Evolutionary conservation across 345 rosid genomes (phyloP), one percentile per base, ranked within the genome.

Genomic region (Kandelia obovata): DNA sequence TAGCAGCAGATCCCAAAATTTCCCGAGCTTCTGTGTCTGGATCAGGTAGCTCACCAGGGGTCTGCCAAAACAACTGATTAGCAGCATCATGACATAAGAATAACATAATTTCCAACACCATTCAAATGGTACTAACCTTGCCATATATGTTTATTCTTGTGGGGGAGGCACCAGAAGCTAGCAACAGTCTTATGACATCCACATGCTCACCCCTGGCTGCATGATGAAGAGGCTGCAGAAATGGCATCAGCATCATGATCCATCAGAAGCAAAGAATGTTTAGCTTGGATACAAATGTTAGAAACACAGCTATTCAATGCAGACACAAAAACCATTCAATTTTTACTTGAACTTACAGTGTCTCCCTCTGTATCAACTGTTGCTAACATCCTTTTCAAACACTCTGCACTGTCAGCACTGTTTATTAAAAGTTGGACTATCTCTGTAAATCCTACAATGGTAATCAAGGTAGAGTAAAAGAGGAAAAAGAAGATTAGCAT

Each of bases 191-290:
- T 61, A 91, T 71, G 61, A 91, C 90, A 30, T 88, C 86, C 28
- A 66, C 83, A 65, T 95, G 99, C 53, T 89, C 96, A 63, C 96
- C 99, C 79, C 97, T 85, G 28, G 96, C 97, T 26, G 97, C 97
- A 56, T 91, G 96, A 79, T 95, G 99, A 67, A 95, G 92, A 67
- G 99, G 97, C 97, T 92, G 79, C 56, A 63, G 30, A 58, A 67
- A 63, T 30, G 9, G 31, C 32, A 52, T 17, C 49, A 34, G 58
- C 15, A 23, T 51, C 30, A 53, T 10, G 53, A 53, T 23, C 51
- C 35, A 19, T 21, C 39, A 9, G n/a, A 39, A 61, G 19, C 7
- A 17, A 28, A 59, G 46, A 61, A 56, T 35, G 57, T 43, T 35
- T 43, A 10, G 16, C 11, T 53, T 7, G 20, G 27, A 17, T 30